Percentiles rank a stretch among this genome's conserved stretches.
Conservation (phyloP, 2,329 filamentous ascomycete species). For the Botrytis fabae region DNA sequence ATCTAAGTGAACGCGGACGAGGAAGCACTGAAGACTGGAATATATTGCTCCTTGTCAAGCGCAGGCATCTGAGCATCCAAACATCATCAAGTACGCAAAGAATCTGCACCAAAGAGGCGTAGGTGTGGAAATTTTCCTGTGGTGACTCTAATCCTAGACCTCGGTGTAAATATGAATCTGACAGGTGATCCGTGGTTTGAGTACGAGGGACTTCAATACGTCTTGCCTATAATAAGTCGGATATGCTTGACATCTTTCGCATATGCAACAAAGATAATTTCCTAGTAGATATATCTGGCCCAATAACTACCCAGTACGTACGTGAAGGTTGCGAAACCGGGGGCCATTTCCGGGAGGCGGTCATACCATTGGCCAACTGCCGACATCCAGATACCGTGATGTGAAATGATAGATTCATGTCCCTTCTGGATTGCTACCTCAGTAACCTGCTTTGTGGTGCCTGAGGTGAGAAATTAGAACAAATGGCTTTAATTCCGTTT, state of each 20-base stretch:
- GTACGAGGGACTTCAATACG: too few species aligned
- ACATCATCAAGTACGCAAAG: background rate
- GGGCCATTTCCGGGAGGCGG: background rate
- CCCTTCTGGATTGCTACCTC: background rate
- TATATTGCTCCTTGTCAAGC: background rate
- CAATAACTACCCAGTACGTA: background rate
- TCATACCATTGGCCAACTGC: slow-evolving; percentile 4
- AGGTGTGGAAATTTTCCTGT: background rate
- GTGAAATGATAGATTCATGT: slow-evolving; percentile 4
- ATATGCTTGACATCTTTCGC: background rate
- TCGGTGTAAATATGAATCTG: background rate
- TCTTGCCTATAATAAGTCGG: background rate
- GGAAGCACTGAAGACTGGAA: background rate
- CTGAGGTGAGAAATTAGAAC: slow-evolving; percentile 2
- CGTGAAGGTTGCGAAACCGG: slow-evolving; percentile 2
- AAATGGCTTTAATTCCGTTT: slow-evolving; percentile 11
- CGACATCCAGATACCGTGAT: background rate
- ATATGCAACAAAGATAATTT: background rate
- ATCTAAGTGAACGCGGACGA: background rate
- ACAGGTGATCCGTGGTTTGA: background rate
- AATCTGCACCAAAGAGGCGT: background rate
- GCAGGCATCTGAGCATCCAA: background rate
- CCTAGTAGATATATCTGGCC: background rate
- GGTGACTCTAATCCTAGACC: too few species aligned
- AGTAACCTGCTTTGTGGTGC: background rate